A percentile compares a stretch with the other conserved stretches of the same genome.
These are phyloP conservation scores for Diaporthe amygdali DNA, from an alignment of 2,329 filamentous ascomycete species.

Conservation along the genomic window DNA sequence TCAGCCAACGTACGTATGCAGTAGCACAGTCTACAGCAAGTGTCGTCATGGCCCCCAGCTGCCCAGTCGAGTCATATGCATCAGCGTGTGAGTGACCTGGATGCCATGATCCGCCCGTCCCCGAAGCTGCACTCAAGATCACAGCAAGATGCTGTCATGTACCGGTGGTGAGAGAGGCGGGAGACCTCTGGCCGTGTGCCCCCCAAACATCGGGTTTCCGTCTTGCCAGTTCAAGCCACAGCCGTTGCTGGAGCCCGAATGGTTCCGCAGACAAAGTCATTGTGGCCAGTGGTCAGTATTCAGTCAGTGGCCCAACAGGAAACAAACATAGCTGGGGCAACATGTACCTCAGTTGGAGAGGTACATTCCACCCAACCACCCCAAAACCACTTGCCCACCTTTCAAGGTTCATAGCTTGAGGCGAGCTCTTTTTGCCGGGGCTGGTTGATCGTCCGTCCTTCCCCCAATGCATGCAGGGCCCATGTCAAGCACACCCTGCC, in stretches of 20 bases:
- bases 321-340: not conserved
- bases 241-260: not conserved
- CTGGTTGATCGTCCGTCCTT: not conserved
- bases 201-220: not conserved
- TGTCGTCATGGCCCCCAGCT: slow-evolving; percentile 4
- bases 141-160: not conserved
- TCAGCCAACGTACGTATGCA: not conserved
- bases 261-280: not conserved
- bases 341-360: not conserved
- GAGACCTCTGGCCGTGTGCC: not conserved
- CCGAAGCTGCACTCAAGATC: not conserved
- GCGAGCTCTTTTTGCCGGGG: not conserved
- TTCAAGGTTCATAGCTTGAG: slow-evolving; percentile 14
- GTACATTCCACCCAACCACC: slow-evolving; percentile 14
- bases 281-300: not conserved
- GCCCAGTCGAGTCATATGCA: not conserved
- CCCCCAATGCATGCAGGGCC: not conserved
- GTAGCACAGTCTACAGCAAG: not conserved
- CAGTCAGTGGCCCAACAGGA: not conserved
- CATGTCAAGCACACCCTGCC: slow-evolving; percentile 4
- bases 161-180: not conserved
- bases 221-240: not conserved
- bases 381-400: slow-evolving; percentile 3
- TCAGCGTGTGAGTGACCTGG: not conserved
- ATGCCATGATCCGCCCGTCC: not conserved